These are phyloP conservation scores for Buxus sempervirens DNA, from an alignment of 164 flowering plant species.

Conservation along the genomic window DNA sequence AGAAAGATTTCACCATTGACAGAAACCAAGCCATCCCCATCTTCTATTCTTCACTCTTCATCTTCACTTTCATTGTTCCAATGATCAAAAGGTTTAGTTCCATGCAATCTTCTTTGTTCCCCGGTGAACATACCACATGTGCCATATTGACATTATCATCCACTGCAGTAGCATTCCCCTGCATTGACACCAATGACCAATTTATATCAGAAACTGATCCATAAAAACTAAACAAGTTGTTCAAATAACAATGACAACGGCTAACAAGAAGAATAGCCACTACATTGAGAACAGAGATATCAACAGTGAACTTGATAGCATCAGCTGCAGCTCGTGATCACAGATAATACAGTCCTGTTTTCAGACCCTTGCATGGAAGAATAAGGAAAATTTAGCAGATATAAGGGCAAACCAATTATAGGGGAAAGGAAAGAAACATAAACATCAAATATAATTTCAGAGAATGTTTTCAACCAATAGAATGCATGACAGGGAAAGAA, in stretches of 20 bases:
- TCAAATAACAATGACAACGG: neutral
- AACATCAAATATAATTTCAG: no score
- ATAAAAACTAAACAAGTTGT: no score
- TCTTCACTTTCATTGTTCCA: no score
- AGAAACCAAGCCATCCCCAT: no score
- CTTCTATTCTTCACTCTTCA: no score
- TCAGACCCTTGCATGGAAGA: conserved; percentile 47
- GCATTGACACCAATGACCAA: neutral
- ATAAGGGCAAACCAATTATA: neutral
- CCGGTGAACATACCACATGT: neutral
- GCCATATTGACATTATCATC: neutral
- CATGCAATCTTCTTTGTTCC: neutral
- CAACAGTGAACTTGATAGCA: conserved; percentile 82
- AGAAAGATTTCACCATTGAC: no score
- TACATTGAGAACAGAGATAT: conserved; percentile 24
- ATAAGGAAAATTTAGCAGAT: neutral
- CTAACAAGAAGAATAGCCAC: neutral
- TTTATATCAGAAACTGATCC: neutral
- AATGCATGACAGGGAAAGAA: no score
- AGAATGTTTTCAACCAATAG: no score
- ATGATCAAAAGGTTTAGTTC: no score
- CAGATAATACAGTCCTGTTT: conserved; percentile 78
- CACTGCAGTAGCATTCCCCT: neutral
- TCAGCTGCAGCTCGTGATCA: conserved; percentile 76
- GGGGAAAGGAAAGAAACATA: neutral